A percentile compares a stretch with the other conserved stretches of the same genome.
Conservation (phyloP, 768 basidiomycete species). For the Podaxis sp. region DNA sequence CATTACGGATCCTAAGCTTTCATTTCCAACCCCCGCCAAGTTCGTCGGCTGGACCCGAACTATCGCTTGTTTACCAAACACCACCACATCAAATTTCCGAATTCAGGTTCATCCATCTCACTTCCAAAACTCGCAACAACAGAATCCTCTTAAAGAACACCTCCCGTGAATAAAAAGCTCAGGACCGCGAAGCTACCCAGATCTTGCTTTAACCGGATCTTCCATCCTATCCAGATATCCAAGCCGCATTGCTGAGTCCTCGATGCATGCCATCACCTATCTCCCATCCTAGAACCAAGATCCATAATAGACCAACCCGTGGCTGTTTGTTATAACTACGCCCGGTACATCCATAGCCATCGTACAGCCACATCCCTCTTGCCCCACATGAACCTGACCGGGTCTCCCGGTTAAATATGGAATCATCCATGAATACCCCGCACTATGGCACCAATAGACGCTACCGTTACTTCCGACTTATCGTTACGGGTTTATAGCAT, state of each 20-base stretch:
- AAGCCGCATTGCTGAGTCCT: not conserved
- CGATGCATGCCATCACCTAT: not conserved
- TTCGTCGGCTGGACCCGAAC: constrained; percentile 5
- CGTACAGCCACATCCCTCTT: not conserved
- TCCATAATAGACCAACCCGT: not conserved
- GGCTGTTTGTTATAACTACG: not conserved
- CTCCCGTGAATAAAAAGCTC: constrained; percentile 7
- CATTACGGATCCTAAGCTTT: not conserved
- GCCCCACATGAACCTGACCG: not conserved
- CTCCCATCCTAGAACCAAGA: not conserved
- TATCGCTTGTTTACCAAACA: constrained; percentile 6
- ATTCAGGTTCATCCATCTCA: constrained; percentile 3
- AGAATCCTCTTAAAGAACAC: not conserved
- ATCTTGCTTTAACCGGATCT: not conserved
- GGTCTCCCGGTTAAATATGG: not conserved
- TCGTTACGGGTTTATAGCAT: not conserved
- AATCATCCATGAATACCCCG: constrained; percentile 11
- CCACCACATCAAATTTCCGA: constrained; percentile 7
- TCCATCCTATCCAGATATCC: not conserved
- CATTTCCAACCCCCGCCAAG: constrained; percentile 9
- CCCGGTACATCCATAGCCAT: not conserved
- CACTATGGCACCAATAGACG: not conserved
- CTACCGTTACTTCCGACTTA: not conserved
- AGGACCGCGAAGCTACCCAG: not conserved
- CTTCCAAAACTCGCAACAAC: not conserved